A percentile compares a stretch with the other conserved stretches of the same genome.
These are phyloP conservation scores for Mollisiaceae sp. DNA, from an alignment of 2,329 filamentous ascomycete species.

Conservation along the genomic window DNA sequence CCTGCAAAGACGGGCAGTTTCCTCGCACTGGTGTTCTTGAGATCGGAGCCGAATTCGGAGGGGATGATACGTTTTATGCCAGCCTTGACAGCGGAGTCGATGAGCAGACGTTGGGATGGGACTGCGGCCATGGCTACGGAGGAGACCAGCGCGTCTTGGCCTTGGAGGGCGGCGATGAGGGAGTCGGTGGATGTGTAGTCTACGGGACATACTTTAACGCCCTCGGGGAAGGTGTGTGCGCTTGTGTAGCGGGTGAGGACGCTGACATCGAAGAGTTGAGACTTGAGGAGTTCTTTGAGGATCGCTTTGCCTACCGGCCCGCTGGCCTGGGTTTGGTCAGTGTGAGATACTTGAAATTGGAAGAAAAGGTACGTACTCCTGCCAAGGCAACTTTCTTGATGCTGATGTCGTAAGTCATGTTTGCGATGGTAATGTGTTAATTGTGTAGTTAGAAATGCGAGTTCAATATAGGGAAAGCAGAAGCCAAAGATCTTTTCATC, in stretches of 20 bases:
- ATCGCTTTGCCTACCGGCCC: slow-evolving; percentile 30
- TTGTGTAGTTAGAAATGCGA: neutral
- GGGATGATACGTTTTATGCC: slow-evolving; percentile 66
- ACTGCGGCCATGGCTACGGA: slow-evolving; percentile 45
- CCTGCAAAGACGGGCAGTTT: slow-evolving; percentile 54
- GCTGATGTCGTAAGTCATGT: slow-evolving; percentile 31
- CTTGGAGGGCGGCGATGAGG: slow-evolving; percentile 53
- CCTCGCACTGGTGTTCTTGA: slow-evolving; percentile 46
- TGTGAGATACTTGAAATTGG: neutral
- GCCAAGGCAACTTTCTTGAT: slow-evolving; percentile 34
- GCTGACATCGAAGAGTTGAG: slow-evolving; percentile 49
- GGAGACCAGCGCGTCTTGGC: slow-evolving; percentile 62
- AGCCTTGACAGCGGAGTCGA: slow-evolving; percentile 62
- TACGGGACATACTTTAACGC: slow-evolving; percentile 52
- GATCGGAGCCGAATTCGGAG: slow-evolving; percentile 56
- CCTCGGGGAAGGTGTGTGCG: slow-evolving; percentile 27
- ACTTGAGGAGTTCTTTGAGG: slow-evolving; percentile 33
- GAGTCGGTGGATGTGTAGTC: slow-evolving; percentile 50
- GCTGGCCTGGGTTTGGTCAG: neutral
- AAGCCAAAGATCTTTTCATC: neutral
- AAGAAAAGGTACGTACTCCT: slow-evolving; percentile 28
- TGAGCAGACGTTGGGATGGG: slow-evolving; percentile 54
- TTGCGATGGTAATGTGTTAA: neutral
- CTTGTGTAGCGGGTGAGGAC: slow-evolving; percentile 50
- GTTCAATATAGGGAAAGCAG: neutral